These are phyloP conservation scores for Solanum peruvianum DNA, from an alignment of 257 asterid species.

Conservation along the genomic window DNA sequence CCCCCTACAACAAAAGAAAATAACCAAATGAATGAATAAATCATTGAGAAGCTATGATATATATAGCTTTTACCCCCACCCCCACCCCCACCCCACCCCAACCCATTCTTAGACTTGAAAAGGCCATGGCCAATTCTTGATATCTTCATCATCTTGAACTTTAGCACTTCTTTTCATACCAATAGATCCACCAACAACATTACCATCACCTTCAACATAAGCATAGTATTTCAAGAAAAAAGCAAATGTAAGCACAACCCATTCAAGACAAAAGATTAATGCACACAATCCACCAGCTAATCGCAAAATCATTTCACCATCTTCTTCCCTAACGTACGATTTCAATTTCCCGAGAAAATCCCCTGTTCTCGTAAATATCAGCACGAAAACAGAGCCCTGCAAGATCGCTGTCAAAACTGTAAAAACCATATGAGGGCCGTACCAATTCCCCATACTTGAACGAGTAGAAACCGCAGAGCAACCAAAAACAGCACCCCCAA, in stretches of 20 bases:
- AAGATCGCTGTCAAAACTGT: slow-evolving; percentile 84
- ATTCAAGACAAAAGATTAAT: slow-evolving; percentile 64
- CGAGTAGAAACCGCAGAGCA: slow-evolving; percentile 49
- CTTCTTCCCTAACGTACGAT: slow-evolving; percentile 78
- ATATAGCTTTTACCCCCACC: not conserved
- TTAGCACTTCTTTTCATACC: slow-evolving; percentile 41
- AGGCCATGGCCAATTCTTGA: slow-evolving; percentile 91
- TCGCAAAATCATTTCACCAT: slow-evolving; percentile 63
- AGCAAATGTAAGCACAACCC: slow-evolving; percentile 81
- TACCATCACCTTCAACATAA: slow-evolving; percentile 42
- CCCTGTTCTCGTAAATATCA: slow-evolving; percentile 60
- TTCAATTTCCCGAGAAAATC: slow-evolving; percentile 65
- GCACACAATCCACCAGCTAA: slow-evolving; percentile 67
- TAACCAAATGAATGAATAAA: not conserved
- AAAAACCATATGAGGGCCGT: slow-evolving; percentile 83
- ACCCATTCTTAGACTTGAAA: slow-evolving; percentile 32
- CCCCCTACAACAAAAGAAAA: not conserved
- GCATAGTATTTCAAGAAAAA: slow-evolving; percentile 73
- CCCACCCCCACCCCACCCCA: not conserved
- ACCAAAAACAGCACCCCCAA: slow-evolving; percentile 31
- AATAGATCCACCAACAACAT: slow-evolving; percentile 1
- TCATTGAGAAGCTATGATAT: not conserved
- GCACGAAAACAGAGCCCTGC: slow-evolving; percentile 81
- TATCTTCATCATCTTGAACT: slow-evolving; percentile 61
- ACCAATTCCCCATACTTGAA: slow-evolving; percentile 46